phyloP scores from a whole-genome alignment of 805 yeast species.

The Metschnikowia kofuensis region DNA sequence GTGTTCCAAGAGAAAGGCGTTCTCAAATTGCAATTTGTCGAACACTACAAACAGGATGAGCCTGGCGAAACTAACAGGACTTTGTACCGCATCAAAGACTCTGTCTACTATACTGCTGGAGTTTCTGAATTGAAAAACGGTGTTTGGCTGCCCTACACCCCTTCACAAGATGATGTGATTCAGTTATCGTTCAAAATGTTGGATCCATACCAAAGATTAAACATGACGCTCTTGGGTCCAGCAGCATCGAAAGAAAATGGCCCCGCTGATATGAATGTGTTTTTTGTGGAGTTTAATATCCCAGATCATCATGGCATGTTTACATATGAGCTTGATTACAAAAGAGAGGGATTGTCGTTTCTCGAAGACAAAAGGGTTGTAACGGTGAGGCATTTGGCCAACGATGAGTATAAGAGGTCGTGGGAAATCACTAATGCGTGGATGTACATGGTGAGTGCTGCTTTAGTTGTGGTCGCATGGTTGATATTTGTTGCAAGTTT shows the following conservation, averaged over 20 bases:
- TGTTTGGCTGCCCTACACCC: constrained; percentile 65
- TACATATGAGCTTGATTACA: constrained; percentile 76
- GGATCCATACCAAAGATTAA: constrained; percentile 91
- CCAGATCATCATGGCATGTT: constrained; percentile 99
- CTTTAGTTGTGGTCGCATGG: constrained; percentile 73
- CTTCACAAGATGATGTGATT: constrained; percentile 46
- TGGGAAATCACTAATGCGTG: constrained; percentile 93
- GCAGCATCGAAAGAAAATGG: constrained; percentile 33
- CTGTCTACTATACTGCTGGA: constrained; percentile 53
- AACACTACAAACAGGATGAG: constrained; percentile 51
- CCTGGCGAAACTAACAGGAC: constrained; percentile 34
- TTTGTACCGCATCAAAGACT: constrained; percentile 74
- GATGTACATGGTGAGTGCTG: constrained; percentile 78
- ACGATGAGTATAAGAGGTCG: constrained; percentile 89
- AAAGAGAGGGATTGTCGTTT: constrained; percentile 71
- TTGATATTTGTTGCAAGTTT: constrained; percentile 68
- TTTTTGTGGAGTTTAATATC: constrained; percentile 56
- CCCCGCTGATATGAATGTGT: constrained; percentile 46
- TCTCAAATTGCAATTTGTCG: constrained; percentile 51
- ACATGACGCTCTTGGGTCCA: constrained; percentile 45
- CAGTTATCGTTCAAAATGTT: constrained; percentile 87
- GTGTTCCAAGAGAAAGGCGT: constrained; percentile 67
- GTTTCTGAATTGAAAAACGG: constrained; percentile 45
- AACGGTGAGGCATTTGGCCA: constrained; percentile 90
- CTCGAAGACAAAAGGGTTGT: constrained; percentile 65